These are phyloP conservation scores for Aspergillus terreus DNA, from an alignment of 2,329 filamentous ascomycete species.

Conservation along the genomic window DNA sequence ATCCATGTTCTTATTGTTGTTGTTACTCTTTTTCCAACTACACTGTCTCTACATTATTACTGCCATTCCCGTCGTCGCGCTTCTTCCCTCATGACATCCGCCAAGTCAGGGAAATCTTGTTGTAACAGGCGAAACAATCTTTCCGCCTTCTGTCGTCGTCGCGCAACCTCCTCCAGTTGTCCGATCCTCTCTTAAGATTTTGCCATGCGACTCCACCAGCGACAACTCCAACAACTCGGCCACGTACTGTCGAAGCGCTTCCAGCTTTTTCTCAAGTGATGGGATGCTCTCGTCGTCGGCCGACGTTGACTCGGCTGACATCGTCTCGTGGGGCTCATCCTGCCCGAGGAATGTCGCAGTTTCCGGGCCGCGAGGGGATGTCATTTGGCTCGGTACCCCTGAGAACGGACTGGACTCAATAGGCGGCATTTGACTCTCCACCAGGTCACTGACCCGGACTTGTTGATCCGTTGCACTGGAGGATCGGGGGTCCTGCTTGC, in stretches of 20 bases:
- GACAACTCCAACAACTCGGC: slow-evolving; percentile 22
- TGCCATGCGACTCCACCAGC: slow-evolving; percentile 21
- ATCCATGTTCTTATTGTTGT: neutral
- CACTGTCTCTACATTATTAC: neutral
- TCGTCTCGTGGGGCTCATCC: neutral
- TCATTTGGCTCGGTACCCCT: neutral
- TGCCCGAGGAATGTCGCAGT: neutral
- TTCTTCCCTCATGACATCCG: slow-evolving; percentile 15
- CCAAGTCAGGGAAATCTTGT: slow-evolving; percentile 19
- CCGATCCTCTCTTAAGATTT: slow-evolving; percentile 18
- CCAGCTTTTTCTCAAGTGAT: slow-evolving; percentile 17
- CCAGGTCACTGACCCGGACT: slow-evolving; percentile 12
- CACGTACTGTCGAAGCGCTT: slow-evolving; percentile 19
- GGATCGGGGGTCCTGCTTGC: no score
- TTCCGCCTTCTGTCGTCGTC: slow-evolving; percentile 14
- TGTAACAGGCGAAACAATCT: slow-evolving; percentile 11
- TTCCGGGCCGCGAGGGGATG: neutral
- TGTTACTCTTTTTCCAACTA: neutral
- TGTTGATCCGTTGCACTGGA: neutral
- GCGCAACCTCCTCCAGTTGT: slow-evolving; percentile 15
- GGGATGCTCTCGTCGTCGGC: slow-evolving; percentile 11
- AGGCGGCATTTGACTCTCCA: slow-evolving; percentile 4
- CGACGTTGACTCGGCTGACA: neutral
- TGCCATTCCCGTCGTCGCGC: slow-evolving; percentile 13
- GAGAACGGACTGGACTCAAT: neutral